These are phyloP conservation scores for Mycena olivaceomarginata DNA, from an alignment of 768 basidiomycete genomes.

Conservation along the genomic window DNA sequence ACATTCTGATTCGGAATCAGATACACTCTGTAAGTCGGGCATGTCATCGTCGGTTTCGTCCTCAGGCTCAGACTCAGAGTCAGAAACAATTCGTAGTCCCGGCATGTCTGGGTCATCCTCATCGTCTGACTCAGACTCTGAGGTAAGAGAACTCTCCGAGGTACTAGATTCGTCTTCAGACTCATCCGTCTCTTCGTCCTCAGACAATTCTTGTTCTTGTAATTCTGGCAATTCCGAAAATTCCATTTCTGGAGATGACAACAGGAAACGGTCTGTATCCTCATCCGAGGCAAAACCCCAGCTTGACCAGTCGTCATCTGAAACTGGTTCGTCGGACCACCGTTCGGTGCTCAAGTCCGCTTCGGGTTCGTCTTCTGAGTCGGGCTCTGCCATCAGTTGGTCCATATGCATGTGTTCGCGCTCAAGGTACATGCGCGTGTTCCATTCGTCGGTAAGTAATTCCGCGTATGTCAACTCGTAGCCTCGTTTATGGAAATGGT, in stretches of 20 bases:
- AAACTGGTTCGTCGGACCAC: neutral
- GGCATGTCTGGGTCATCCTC: no score
- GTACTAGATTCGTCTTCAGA: no score
- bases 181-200: no score
- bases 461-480: conserved; percentile 2
- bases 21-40: neutral
- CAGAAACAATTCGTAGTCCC: no score
- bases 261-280: neutral
- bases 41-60: neutral
- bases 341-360: no score
- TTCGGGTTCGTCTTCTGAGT: neutral
- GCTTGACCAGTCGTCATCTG: neutral
- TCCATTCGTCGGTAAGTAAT: neutral
- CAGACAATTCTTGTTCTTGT: no score
- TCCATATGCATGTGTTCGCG: neutral
- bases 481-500: neutral
- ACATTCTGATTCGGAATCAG: conserved; percentile 10
- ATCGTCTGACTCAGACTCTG: no score
- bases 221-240: no score
- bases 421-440: neutral
- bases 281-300: neutral
- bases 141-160: no score
- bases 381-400: no score
- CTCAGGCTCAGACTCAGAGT: neutral
- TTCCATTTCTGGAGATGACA: neutral